phyloP scores from a whole-genome alignment of 2,329 filamentous ascomycete species.

The Sporothrix inflata region DNA sequence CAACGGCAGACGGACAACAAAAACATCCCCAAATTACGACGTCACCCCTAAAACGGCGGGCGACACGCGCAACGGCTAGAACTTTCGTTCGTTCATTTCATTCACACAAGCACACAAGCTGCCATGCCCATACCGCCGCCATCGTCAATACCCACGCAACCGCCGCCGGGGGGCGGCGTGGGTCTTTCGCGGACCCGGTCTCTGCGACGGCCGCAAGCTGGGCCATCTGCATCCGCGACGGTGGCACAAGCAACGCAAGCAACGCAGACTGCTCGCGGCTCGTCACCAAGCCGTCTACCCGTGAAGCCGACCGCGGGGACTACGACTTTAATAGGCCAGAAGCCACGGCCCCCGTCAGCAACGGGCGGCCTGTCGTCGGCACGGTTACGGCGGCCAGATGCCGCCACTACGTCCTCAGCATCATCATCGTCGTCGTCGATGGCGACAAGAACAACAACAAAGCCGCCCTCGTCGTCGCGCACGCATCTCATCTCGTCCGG shows the following conservation, averaged over 20 bases:
- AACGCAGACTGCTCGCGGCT: conserved; percentile 38
- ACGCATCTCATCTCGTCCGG: conserved; percentile 1
- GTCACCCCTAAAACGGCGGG: neutral
- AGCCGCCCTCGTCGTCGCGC: conserved; percentile 28
- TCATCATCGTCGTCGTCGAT: neutral
- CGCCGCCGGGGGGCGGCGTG: conserved; percentile 19
- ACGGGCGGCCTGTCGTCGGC: neutral
- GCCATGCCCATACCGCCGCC: conserved; percentile 32
- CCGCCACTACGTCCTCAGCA: neutral
- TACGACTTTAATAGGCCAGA: conserved; percentile 34
- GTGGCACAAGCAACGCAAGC: neutral
- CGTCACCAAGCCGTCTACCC: conserved; percentile 56
- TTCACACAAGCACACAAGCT: neutral
- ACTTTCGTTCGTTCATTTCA: too few species aligned
- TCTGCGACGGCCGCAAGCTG: conserved; percentile 48
- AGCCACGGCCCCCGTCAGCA: conserved; percentile 32
- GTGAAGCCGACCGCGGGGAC: conserved; percentile 42
- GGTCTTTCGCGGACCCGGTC: conserved; percentile 52
- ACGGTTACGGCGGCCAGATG: conserved; percentile 15
- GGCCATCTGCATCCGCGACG: conserved; percentile 24
- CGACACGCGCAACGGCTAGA: neutral
- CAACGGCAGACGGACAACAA: neutral
- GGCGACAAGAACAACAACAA: neutral
- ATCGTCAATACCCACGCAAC: conserved; percentile 37
- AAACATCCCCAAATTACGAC: conserved; percentile 7